Evolutionary conservation across 129 eudicot species (phyloP).

Genomic region (Flaveria robusta): DNA sequence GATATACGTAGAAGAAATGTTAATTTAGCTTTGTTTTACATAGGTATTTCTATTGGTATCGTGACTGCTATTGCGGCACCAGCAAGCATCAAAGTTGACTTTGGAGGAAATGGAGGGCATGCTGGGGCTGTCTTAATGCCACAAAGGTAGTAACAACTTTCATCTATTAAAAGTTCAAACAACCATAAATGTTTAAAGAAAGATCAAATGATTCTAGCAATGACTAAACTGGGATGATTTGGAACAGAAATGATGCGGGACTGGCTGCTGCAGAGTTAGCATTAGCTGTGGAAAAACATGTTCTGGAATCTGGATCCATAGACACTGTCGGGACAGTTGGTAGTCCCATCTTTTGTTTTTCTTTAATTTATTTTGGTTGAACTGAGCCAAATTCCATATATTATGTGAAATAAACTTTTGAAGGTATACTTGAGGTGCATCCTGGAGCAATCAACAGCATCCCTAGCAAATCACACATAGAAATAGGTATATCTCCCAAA

Average conservation of each 20-base stretch:
- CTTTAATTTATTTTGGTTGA: slow-evolving; percentile 1
- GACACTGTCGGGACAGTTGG: slow-evolving; percentile 99
- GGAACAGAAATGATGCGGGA: slow-evolving; percentile 94
- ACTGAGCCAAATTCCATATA: not conserved
- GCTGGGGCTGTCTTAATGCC: slow-evolving; percentile 97
- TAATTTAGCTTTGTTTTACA: slow-evolving; percentile 1
- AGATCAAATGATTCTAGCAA: not conserved
- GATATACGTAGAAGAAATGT: too few relatives aligned
- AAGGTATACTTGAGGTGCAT: slow-evolving; percentile 91
- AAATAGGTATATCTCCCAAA: slow-evolving; percentile 56
- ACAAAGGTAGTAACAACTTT: slow-evolving; percentile 46
- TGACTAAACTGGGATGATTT: slow-evolving; percentile 8
- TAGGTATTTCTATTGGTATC: slow-evolving; percentile 79
- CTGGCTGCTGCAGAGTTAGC: slow-evolving; percentile 97
- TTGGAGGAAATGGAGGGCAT: slow-evolving; percentile 97
- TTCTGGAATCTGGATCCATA: slow-evolving; percentile 78
- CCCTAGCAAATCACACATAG: slow-evolving; percentile 90
- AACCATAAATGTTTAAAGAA: not conserved
- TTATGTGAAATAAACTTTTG: not conserved
- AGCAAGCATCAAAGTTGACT: slow-evolving; percentile 90
- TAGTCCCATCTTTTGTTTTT: slow-evolving; percentile 30
- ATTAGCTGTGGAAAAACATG: slow-evolving; percentile 92
- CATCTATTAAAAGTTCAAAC: not conserved
- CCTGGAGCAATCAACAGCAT: slow-evolving; percentile 99
- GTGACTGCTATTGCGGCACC: slow-evolving; percentile 99